Evolutionary conservation across 352 stramenopile genomes (phyloP).

Genomic region (Thalassiosira livingstoniorum): DNA sequence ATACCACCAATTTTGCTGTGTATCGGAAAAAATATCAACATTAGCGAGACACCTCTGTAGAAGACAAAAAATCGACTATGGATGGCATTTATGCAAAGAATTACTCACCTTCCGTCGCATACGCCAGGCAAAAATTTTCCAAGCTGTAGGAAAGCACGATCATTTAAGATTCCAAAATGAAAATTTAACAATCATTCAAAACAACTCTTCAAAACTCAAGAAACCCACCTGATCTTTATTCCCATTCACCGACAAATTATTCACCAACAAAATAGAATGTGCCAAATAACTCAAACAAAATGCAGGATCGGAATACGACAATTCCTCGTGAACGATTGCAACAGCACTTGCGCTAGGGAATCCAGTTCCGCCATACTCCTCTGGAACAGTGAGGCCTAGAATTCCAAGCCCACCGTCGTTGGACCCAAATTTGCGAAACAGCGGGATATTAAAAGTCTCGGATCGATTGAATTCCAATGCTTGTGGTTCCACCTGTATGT

Average conservation of each 20-base stretch:
- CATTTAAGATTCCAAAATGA: not conserved
- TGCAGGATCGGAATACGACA: conserved; percentile 96
- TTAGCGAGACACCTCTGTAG: no score
- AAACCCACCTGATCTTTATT: conserved; percentile 71
- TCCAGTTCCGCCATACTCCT: conserved; percentile 96
- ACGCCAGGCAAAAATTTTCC: conserved; percentile 88
- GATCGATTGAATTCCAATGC: conserved; percentile 93
- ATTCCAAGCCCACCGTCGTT: conserved; percentile 92
- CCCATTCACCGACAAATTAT: conserved; percentile 86
- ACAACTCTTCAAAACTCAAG: no score
- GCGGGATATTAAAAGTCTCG: conserved; percentile 97
- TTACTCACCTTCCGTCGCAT: conserved; percentile 87
- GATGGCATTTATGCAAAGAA: no score
- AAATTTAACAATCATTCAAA: not conserved
- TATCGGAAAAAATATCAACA: not conserved
- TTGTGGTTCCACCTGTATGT: conserved; percentile 92
- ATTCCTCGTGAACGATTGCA: conserved; percentile 81
- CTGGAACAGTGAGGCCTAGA: conserved; percentile 94
- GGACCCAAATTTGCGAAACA: conserved; percentile 91
- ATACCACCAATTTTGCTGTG: conserved; percentile 96
- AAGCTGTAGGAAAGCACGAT: conserved; percentile 76
- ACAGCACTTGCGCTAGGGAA: conserved; percentile 95
- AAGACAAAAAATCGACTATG: no score
- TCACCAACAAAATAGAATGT: conserved; percentile 85
- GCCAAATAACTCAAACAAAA: conserved; percentile 97